Evolutionary conservation across 352 stramenopile species (phyloP).

Genomic region (Phytophthora capsici): DNA sequence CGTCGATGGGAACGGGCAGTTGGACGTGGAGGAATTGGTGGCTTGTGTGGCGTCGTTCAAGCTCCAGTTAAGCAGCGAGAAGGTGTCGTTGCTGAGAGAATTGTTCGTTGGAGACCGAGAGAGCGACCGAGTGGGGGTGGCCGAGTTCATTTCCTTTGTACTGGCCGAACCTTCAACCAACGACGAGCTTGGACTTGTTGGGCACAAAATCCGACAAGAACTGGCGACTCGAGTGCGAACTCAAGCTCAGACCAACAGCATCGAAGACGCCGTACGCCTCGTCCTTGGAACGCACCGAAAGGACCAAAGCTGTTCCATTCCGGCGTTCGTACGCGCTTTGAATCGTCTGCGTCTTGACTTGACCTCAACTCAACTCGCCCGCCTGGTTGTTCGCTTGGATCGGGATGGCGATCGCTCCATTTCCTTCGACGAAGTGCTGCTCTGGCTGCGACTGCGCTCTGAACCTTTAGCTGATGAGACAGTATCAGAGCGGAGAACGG

Average conservation of each 20-base stretch:
- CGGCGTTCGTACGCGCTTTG: conserved; percentile 50
- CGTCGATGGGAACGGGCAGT: conserved; percentile 51
- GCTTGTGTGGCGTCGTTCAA: conserved; percentile 58
- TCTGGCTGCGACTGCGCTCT: conserved; percentile 58
- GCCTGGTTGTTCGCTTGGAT: conserved; percentile 63
- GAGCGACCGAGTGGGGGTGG: conserved; percentile 54
- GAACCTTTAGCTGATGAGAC: background rate
- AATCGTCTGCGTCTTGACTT: conserved; percentile 47
- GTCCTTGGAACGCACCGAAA: conserved; percentile 62
- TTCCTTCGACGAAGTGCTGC: conserved; percentile 75
- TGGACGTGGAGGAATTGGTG: conserved; percentile 62
- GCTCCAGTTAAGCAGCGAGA: conserved; percentile 46
- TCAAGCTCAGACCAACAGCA: conserved; percentile 39
- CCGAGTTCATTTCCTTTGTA: conserved; percentile 82
- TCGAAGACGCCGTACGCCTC: conserved; percentile 61
- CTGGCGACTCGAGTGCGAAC: conserved; percentile 49
- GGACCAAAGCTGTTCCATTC: conserved; percentile 35
- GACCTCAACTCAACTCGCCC: conserved; percentile 54
- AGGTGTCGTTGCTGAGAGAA: conserved; percentile 57
- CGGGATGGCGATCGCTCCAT: conserved; percentile 56
- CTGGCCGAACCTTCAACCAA: conserved; percentile 36
- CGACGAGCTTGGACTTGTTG: conserved; percentile 62
- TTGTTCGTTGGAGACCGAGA: conserved; percentile 50
- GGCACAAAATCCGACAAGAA: conserved; percentile 48
- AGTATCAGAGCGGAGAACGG: background rate